A percentile compares a stretch with the other conserved stretches of the same genome.
Evolutionary conservation across 805 yeast genomes (phyloP).

Genomic region (Hagleromyces aurorensis): DNA sequence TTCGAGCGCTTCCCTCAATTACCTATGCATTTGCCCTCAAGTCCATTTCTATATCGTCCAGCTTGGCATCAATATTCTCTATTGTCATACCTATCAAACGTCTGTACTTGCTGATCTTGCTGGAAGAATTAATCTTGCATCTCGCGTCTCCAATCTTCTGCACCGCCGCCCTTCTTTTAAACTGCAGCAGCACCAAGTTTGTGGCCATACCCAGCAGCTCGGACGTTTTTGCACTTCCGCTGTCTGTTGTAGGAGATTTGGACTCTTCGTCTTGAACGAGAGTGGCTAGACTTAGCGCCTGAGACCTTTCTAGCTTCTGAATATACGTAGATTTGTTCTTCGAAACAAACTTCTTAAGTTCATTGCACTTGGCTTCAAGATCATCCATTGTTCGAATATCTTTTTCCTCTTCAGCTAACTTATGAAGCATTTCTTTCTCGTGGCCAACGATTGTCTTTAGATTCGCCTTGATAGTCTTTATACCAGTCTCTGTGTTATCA

Average conservation of each 20-base stretch:
- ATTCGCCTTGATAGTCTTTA: constrained; percentile 8
- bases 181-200: constrained; percentile 46
- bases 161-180: constrained; percentile 37
- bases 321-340: constrained; percentile 9
- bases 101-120: constrained; percentile 70
- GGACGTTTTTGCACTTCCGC: constrained; percentile 7
- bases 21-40: constrained; percentile 17
- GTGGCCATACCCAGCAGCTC: constrained; percentile 25
- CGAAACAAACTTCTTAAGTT: constrained; percentile 5
- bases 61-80: constrained; percentile 71
- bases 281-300: constrained; percentile 52
- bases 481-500: constrained; percentile 8
- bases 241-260: constrained; percentile 9
- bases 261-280: constrained; percentile 49
- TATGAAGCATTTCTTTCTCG: constrained; percentile 9
- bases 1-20: not conserved
- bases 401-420: constrained; percentile 5
- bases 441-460: constrained; percentile 6
- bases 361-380: constrained; percentile 10
- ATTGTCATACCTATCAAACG: constrained; percentile 68
- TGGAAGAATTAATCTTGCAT: constrained; percentile 36
- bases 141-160: constrained; percentile 45
- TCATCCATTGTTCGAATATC: constrained; percentile 7
- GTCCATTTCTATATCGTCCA: constrained; percentile 65
- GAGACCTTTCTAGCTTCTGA: constrained; percentile 50